Base-by-base conservation (phyloP, 345 rosid genomes). In the Pistacia atlantica region DNA sequence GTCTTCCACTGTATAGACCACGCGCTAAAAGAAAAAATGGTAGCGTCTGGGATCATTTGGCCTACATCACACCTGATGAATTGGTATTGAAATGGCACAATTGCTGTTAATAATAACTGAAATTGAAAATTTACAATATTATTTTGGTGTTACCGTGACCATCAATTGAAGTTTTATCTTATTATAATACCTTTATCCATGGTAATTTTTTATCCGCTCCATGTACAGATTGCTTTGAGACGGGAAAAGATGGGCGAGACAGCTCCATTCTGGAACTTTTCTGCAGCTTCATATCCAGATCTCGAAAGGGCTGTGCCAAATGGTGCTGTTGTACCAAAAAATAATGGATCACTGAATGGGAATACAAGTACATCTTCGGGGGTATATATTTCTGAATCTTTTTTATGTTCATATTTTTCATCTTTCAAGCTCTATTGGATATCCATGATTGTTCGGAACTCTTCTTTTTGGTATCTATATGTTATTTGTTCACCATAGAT, bases 241-340 rank as follows among this genome's bases (percentile, higher is more conserved):
- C 84, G 97, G 65, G 97, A 92, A 86, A 92, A 75, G 83, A 84
- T 92, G 93, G 95, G 97, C 18, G 89, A 90, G 76, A 88, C 89
- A 4, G 95, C 93, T 83, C 90, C 95, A 1, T 89, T 88, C 85
- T 90, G 97, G 97, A 89, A 86, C 62, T 92, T 92, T 85, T 88
- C 87, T 54, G 90, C 92, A 6, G 86, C 89, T 25, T 89, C 97
- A 58, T 89, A 87, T 85, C 89, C 93, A 58, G 88, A 87, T 66
- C 87, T 83, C 56, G 85, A 87, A 20, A 78, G 63, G 13, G 58
- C 55, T 67, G 70, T 82, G 42, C 46, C 83, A 73, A 51, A 72
- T 54, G 75, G 69, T 52, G 72, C 25, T 71, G 74, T 72, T 82
- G 59, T 76, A 72, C 78, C 57, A 84, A 79, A 79, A 59, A 69